Conservation (phyloP, 2,329 filamentous ascomycete genomes). For the Aspergillus pseudoviridinutans region DNA sequence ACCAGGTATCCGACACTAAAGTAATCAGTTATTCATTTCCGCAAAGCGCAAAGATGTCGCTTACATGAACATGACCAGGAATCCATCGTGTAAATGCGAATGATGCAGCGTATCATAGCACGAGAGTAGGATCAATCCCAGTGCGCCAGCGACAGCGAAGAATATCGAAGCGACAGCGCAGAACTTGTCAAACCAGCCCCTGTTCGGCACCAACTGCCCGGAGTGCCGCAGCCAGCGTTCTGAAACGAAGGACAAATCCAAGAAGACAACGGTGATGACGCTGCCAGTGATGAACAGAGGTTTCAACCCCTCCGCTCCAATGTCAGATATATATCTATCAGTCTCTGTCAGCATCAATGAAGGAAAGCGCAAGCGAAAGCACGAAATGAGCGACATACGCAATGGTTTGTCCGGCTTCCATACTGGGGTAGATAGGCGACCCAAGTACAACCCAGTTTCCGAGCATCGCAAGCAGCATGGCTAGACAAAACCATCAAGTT, state of each 20-base stretch:
- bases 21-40: neutral
- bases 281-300: conserved; percentile 61
- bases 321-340: conserved; percentile 47
- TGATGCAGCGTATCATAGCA: conserved; percentile 81
- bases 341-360: conserved; percentile 3
- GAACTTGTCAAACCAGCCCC: conserved; percentile 35
- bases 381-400: conserved; percentile 40
- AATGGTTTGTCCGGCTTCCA: conserved; percentile 50
- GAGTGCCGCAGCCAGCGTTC: conserved; percentile 83
- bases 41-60: conserved; percentile 5
- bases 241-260: conserved; percentile 74
- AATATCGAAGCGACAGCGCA: conserved; percentile 38
- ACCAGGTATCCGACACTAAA: conserved; percentile 68
- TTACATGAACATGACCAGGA: conserved; percentile 75
- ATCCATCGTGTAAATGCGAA: conserved; percentile 65
- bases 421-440: conserved; percentile 50
- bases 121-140: conserved; percentile 74
- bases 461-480: conserved; percentile 59
- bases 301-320: conserved; percentile 56
- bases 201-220: conserved; percentile 74
- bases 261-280: conserved; percentile 66
- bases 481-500: conserved; percentile 27
- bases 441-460: conserved; percentile 53
- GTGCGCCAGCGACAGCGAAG: conserved; percentile 71
- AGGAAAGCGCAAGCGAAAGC: neutral